Base-by-base conservation (phyloP, 805 yeast genomes). In the Candida nitratophila region DNA sequence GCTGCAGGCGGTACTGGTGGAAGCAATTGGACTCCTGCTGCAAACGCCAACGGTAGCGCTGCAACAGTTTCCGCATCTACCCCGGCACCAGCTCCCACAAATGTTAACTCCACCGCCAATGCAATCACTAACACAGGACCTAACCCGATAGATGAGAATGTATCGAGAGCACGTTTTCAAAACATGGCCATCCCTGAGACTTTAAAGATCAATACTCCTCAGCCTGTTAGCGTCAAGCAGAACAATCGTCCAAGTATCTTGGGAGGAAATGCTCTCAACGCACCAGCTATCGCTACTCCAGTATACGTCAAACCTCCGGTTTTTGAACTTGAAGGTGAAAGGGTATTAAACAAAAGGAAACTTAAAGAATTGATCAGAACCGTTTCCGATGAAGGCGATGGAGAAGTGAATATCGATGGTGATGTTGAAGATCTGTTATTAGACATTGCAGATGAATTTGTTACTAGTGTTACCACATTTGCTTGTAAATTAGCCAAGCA, bases 401-500 rank as follows among this genome's bases (percentile, higher is more conserved):
- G 91, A 16, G 95, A 89, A 55, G 81, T 95, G 6, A 74, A 76
- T 4, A 85, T 93, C 45, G 99, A 91, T 62, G 98, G 97, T 24
- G 97, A 93, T 63, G 96, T 88, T 16, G 96, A 90, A 62, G 98
- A 91, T 53, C 67, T 93, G 34, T 66, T 93, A 31, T 70, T 93
- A 37, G 99, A 93, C 62, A 68, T 93, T 40, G 97, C 99, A 0
- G 99, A 93, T 63, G 98, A 93, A 59, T 93, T 93, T 59, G 93
- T 93, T 15, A 77, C 85, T 8, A 82, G 86, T 40, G 96, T 95
- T 2, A 89, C 97, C 0, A 73, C 88, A 2, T 93, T 93, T 68
- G 96, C 98, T 1, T 91, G 98, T 60, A 77, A 95, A 44, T 71
- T 93, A 51, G 98, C 99, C 20, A 93, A 93, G 61, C 97, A 91